Evolutionary conservation across 257 asterid genomes (phyloP).

Genomic region (Plectranthus barbatus): DNA sequence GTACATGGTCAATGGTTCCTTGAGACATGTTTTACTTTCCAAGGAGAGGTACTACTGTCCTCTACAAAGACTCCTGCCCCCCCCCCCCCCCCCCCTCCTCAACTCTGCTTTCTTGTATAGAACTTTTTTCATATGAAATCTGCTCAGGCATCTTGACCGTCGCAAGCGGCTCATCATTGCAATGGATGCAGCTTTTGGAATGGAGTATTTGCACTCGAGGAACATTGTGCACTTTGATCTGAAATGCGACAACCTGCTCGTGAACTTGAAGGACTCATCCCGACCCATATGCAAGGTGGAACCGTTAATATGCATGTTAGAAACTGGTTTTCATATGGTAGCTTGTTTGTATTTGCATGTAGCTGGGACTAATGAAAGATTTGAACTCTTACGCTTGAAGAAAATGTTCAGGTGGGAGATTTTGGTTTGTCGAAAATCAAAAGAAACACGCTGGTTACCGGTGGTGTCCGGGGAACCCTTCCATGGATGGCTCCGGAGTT

Average conservation of each 20-base stretch:
- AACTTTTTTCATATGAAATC: constrained; percentile 8
- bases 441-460: constrained; percentile 86
- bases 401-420: constrained; percentile 62
- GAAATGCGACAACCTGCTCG: constrained; percentile 92
- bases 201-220: constrained; percentile 94
- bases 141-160: constrained; percentile 80
- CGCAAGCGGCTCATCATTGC: constrained; percentile 91
- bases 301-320: no score
- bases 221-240: constrained; percentile 90
- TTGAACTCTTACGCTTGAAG: not conserved
- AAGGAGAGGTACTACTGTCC: constrained; percentile 62
- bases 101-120: not conserved
- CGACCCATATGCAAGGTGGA: constrained; percentile 98
- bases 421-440: constrained; percentile 91
- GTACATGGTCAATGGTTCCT: constrained; percentile 91
- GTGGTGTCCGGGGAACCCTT: constrained; percentile 95
- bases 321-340: no score
- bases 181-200: constrained; percentile 96
- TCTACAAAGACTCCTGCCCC: no score
- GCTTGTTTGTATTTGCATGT: no score
- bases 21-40: constrained; percentile 67
- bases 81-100: no score
- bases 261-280: constrained; percentile 85
- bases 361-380: no score
- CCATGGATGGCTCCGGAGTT: constrained; percentile 99